phyloP scores from a whole-genome alignment of 257 asterid species.

The Petunia secreta region DNA sequence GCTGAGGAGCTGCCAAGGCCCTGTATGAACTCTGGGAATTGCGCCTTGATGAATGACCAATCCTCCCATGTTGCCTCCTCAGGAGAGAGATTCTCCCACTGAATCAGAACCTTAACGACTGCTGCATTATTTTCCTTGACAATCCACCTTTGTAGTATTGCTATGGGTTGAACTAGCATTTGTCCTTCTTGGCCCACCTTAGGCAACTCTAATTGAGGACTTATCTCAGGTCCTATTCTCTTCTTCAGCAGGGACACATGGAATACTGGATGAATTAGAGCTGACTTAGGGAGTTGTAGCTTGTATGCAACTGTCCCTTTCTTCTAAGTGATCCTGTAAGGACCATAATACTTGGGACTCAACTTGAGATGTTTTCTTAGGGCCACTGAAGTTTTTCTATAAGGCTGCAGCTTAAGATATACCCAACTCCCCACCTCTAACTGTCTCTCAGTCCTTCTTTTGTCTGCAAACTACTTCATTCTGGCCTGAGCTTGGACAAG shows the following conservation, averaged over 20 bases:
- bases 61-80: not conserved
- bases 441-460: no score
- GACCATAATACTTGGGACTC: not conserved
- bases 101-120: not conserved
- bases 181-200: not conserved
- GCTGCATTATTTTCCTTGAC: not conserved
- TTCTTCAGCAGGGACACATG: not conserved
- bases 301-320: not conserved
- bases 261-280: not conserved
- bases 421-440: not conserved
- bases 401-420: not conserved
- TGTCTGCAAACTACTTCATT: no score
- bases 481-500: no score
- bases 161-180: not conserved
- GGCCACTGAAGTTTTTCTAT: no score
- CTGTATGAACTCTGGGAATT: no score
- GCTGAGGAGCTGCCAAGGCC: no score
- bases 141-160: no score
- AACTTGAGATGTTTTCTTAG: not conserved
- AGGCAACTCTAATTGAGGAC: not conserved
- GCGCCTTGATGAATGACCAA: not conserved
- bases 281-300: not conserved
- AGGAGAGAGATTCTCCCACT: not conserved
- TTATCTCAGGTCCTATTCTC: not conserved
- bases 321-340: not conserved